Evolutionary conservation across 1,139 yeast species (phyloP).

Genomic region (Geotrichum aggregatum): DNA sequence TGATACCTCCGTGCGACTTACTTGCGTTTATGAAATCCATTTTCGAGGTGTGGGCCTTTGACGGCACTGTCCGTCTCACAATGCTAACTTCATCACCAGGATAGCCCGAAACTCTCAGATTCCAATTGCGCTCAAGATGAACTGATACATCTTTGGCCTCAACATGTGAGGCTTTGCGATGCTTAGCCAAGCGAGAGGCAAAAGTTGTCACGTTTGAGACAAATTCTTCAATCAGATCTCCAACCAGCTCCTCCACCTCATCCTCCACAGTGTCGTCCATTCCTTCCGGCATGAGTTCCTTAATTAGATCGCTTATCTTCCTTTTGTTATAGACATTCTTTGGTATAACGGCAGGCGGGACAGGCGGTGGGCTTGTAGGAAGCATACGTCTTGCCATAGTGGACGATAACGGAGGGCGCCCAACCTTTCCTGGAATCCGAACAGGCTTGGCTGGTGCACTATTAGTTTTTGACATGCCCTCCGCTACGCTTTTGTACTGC

Average conservation of each 20-base stretch:
- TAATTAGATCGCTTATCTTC: conserved; percentile 78
- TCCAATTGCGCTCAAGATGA: conserved; percentile 93
- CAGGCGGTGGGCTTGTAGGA: conserved; percentile 3
- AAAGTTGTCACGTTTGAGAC: conserved; percentile 87
- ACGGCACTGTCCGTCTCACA: conserved; percentile 77
- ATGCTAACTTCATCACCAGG: conserved; percentile 79
- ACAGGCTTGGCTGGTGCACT: conserved; percentile 7
- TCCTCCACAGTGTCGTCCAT: conserved; percentile 57
- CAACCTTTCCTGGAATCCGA: conserved; percentile 20
- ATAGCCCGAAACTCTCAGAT: conserved; percentile 88
- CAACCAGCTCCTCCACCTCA: conserved; percentile 87
- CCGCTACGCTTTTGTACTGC: not conserved
- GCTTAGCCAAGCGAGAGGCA: conserved; percentile 92
- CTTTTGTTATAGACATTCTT: conserved; percentile 86
- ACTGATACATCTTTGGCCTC: conserved; percentile 88
- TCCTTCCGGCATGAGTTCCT: conserved; percentile 80
- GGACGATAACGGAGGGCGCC: conserved; percentile 20
- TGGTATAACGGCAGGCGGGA: conserved; percentile 38
- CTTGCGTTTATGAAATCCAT: conserved; percentile 55
- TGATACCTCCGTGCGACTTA: conserved; percentile 37
- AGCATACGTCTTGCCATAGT: conserved; percentile 8
- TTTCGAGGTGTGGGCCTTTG: conserved; percentile 65
- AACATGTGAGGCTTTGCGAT: conserved; percentile 80
- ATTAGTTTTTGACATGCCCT: not conserved
- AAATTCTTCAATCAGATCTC: conserved; percentile 94